Percentiles rank a stretch among this genome's conserved stretches.
Evolutionary conservation across 2,329 filamentous ascomycete genomes (phyloP).

Genomic region (Calonectria naviculata): DNA sequence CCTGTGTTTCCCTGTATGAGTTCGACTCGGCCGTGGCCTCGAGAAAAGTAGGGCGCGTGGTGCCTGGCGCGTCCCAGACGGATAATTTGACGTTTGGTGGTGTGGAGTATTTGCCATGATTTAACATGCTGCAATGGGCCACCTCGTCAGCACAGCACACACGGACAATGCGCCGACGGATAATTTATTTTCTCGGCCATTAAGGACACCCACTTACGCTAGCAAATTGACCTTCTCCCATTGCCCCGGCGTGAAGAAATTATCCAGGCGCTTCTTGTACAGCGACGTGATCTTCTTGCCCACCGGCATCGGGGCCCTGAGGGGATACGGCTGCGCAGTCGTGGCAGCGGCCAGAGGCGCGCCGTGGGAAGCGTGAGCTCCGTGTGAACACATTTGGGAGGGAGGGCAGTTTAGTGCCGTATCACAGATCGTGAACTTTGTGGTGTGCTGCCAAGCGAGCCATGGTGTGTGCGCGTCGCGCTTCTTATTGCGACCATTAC

Average conservation of each 20-base stretch:
- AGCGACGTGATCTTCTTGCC: slow-evolving; percentile 20
- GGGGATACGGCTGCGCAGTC: background rate
- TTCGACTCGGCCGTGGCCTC: slow-evolving; percentile 18
- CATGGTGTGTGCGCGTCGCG: background rate
- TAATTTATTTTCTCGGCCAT: background rate
- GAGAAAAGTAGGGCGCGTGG: background rate
- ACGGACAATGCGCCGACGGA: background rate
- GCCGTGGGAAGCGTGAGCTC: background rate
- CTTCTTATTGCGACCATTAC: background rate
- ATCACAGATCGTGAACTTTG: background rate
- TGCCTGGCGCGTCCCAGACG: background rate
- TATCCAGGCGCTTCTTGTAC: slow-evolving; percentile 30
- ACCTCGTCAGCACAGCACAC: background rate
- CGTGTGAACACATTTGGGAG: slow-evolving; percentile 16
- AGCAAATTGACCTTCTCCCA: slow-evolving; percentile 35
- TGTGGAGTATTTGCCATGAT: slow-evolving; percentile 15
- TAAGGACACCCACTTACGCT: slow-evolving; percentile 16
- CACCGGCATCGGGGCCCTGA: slow-evolving; percentile 3
- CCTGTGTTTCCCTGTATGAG: background rate
- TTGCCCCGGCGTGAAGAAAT: slow-evolving; percentile 35
- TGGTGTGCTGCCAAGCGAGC: background rate
- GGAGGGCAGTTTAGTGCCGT: background rate
- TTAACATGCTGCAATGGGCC: slow-evolving; percentile 19
- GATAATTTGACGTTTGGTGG: background rate
- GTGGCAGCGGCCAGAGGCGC: background rate